Evolutionary conservation across 2,329 filamentous ascomycete species (phyloP).

Genomic region (Annulohypoxylon truncatum): DNA sequence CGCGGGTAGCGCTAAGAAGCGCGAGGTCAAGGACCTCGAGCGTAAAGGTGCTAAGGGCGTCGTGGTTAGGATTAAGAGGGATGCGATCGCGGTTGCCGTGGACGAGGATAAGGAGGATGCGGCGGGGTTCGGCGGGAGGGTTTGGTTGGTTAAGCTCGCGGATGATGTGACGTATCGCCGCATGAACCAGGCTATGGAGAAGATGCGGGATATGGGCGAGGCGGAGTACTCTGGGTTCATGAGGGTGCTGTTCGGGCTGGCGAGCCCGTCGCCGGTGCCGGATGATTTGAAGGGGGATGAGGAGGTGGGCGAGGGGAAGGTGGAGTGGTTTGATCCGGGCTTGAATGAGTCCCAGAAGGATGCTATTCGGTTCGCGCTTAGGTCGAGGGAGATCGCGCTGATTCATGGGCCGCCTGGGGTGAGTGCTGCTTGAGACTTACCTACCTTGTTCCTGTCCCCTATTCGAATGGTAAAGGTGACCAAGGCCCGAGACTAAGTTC

Average conservation of each 20-base stretch:
- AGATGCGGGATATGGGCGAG: slow-evolving; percentile 67
- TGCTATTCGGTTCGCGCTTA: slow-evolving; percentile 83
- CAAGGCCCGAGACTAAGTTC: background rate
- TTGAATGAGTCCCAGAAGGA: slow-evolving; percentile 76
- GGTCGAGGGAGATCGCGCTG: slow-evolving; percentile 82
- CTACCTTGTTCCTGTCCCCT: too few species aligned
- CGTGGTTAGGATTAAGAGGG: slow-evolving; percentile 71
- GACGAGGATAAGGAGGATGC: slow-evolving; percentile 70
- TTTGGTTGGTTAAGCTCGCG: slow-evolving; percentile 75
- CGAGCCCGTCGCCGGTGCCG: slow-evolving; percentile 62
- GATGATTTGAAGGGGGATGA: slow-evolving; percentile 56
- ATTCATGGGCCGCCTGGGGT: slow-evolving; percentile 94
- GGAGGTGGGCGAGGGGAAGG: slow-evolving; percentile 55
- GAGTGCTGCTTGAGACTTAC: slow-evolving; percentile 46
- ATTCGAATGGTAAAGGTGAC: background rate
- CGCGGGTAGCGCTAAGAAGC: slow-evolving; percentile 76
- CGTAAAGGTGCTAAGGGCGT: slow-evolving; percentile 76
- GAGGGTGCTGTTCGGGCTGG: slow-evolving; percentile 71
- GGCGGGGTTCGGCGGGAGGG: slow-evolving; percentile 57
- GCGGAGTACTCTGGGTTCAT: slow-evolving; percentile 70
- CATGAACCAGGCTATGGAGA: slow-evolving; percentile 73
- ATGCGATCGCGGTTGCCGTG: slow-evolving; percentile 73
- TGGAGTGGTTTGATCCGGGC: slow-evolving; percentile 71
- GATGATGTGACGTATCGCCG: slow-evolving; percentile 75
- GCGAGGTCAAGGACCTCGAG: slow-evolving; percentile 77